Evolutionary conservation across 2,329 filamentous ascomycete genomes (phyloP).

Genomic region (Aspergillus ibericus): DNA sequence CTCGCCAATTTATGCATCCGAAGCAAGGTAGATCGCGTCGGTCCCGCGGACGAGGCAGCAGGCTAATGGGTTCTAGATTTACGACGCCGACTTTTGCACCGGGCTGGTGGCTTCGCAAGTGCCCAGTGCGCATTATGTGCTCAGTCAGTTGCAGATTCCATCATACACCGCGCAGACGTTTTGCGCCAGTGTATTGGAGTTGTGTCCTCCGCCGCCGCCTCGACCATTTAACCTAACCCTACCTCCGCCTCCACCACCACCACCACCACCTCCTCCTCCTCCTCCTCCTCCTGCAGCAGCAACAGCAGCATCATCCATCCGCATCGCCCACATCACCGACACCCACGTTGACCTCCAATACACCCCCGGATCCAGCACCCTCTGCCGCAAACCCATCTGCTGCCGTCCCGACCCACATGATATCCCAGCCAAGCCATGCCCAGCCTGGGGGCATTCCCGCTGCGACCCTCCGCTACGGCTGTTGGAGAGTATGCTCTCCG

Average conservation of each 20-base stretch:
- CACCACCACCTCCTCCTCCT: conserved; percentile 40
- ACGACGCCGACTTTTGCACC: conserved; percentile 58
- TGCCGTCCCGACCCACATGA: conserved; percentile 55
- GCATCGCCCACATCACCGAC: conserved; percentile 61
- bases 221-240: conserved; percentile 49
- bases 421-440: conserved; percentile 51
- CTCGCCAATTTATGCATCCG: conserved; percentile 39
- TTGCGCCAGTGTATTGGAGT: conserved; percentile 55
- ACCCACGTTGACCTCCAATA: conserved; percentile 61
- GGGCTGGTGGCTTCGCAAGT: conserved; percentile 55
- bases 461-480: conserved; percentile 55
- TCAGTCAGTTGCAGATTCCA: conserved; percentile 50
- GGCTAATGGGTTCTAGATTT: too few species aligned
- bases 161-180: conserved; percentile 54
- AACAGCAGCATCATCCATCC: conserved; percentile 35
- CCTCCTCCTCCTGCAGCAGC: conserved; percentile 35
- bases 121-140: conserved; percentile 52
- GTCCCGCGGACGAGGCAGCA: too few species aligned
- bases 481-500: conserved; percentile 54
- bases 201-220: conserved; percentile 54
- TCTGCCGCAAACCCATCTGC: conserved; percentile 61
- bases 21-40: conserved; percentile 36
- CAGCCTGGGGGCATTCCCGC: conserved; percentile 54
- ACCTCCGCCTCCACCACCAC: conserved; percentile 42
- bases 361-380: conserved; percentile 52